Conservation (phyloP, 441 rosid species). For the Croton laevigatus region DNA sequence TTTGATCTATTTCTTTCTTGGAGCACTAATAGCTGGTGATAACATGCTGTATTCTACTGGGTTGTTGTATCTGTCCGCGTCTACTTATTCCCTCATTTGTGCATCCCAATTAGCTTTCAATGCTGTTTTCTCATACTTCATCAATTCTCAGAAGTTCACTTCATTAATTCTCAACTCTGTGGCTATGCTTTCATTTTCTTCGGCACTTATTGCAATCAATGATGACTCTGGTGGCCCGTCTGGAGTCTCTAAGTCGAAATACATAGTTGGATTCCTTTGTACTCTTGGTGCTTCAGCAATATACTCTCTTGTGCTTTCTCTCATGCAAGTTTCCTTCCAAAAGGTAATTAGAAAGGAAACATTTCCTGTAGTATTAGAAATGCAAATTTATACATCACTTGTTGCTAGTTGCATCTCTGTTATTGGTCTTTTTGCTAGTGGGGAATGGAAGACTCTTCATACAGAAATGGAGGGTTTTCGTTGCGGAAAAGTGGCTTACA, state of each 20-base stretch:
- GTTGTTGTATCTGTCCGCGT: constrained; percentile 77
- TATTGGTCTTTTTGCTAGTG: constrained; percentile 69
- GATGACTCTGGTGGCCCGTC: constrained; percentile 58
- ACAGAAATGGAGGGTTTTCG: constrained; percentile 62
- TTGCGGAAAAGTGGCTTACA: constrained; percentile 58
- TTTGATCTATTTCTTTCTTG: constrained; percentile 57
- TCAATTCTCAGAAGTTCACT: constrained; percentile 85
- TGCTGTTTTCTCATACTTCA: constrained; percentile 73
- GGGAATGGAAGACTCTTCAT: constrained; percentile 77
- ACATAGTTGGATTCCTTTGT: constrained; percentile 53
- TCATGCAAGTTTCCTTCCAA: constrained; percentile 76
- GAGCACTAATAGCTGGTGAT: constrained; percentile 68
- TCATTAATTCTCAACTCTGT: constrained; percentile 67
- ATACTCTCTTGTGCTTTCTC: constrained; percentile 80
- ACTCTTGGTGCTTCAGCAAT: constrained; percentile 71
- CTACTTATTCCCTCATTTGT: constrained; percentile 86
- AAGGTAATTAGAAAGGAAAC: constrained; percentile 66
- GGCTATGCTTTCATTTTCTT: constrained; percentile 63
- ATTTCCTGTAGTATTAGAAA: constrained; percentile 65
- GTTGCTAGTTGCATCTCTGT: constrained; percentile 56
- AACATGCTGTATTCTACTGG: constrained; percentile 77
- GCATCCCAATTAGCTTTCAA: constrained; percentile 84
- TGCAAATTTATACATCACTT: constrained; percentile 72
- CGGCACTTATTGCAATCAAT: constrained; percentile 68
- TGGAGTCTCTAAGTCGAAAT: constrained; percentile 58